phyloP scores from a whole-genome alignment of 768 basidiomycete genomes.

The Mycena filopes region DNA sequence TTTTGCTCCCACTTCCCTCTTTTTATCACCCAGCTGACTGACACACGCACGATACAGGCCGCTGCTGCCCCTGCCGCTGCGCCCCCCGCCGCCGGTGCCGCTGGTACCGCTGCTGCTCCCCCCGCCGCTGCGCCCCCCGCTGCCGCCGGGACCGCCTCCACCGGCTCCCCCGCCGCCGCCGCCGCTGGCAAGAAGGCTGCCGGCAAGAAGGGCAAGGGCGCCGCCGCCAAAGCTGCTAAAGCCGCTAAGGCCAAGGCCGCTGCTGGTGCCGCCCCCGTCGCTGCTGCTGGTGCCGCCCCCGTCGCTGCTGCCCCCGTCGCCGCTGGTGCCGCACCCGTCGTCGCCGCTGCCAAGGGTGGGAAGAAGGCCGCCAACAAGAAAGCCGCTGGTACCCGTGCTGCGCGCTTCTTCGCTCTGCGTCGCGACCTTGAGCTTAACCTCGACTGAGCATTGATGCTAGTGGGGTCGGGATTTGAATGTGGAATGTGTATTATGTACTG shows the following conservation, averaged over 20 bases:
- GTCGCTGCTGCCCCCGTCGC: not conserved
- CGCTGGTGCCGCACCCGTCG: not conserved
- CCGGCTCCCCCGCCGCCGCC: slow-evolving; percentile 31
- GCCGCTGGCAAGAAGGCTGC: not conserved
- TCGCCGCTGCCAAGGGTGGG: not conserved
- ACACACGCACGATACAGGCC: slow-evolving; percentile 4
- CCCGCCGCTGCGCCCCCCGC: slow-evolving; percentile 22
- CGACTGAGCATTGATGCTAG: no score
- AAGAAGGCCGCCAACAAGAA: slow-evolving; percentile 18
- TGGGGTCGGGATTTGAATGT: no score
- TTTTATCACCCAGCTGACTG: no score
- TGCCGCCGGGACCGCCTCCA: slow-evolving; percentile 30
- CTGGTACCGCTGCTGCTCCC: slow-evolving; percentile 22
- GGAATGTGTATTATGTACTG: no score
- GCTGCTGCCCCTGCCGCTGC: not conserved
- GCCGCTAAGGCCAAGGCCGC: slow-evolving; percentile 12
- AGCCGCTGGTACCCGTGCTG: slow-evolving; percentile 25
- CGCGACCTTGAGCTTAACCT: slow-evolving; percentile 27
- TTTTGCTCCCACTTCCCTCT: no score
- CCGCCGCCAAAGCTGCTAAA: not conserved
- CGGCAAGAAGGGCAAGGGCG: slow-evolving; percentile 1
- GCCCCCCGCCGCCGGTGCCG: not conserved
- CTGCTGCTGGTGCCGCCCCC: not conserved
- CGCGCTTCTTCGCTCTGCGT: slow-evolving; percentile 25
- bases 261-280: not conserved